Evolutionary conservation across 2,329 filamentous ascomycete species (phyloP).

Genomic region (Colletotrichum kahawae): DNA sequence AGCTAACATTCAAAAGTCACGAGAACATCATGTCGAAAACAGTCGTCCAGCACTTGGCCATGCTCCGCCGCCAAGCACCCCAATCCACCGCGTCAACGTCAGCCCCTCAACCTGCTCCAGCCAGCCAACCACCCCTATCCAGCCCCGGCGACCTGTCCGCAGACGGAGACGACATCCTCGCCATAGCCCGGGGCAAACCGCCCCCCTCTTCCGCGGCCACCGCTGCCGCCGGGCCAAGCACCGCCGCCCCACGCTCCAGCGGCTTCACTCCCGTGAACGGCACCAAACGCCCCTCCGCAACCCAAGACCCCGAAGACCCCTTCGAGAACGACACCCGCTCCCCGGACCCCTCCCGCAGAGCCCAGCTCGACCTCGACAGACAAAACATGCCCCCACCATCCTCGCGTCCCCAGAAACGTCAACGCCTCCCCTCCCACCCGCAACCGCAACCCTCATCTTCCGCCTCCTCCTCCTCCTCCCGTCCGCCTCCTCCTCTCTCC

Average conservation of each 20-base stretch:
- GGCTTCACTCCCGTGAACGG: constrained; percentile 5
- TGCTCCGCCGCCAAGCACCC: not conserved
- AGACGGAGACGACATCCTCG: not conserved
- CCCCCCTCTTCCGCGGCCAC: not conserved
- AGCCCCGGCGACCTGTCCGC: not conserved
- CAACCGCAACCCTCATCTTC: not conserved
- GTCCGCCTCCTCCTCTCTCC: not conserved
- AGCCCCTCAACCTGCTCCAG: not conserved
- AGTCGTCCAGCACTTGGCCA: constrained; percentile 3
- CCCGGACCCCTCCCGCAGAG: constrained; percentile 24
- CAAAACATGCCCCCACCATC: constrained; percentile 23
- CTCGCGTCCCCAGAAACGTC: not conserved
- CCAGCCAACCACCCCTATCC: not conserved
- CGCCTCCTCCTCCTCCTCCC: not conserved
- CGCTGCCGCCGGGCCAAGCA: not conserved
- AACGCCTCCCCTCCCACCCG: not conserved
- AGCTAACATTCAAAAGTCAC: not conserved
- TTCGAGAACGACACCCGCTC: constrained; percentile 26
- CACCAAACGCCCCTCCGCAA: constrained; percentile 4
- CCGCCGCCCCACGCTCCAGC: not conserved
- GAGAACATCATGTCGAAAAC: not conserved
- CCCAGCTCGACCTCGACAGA: constrained; percentile 27
- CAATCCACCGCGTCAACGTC: not conserved
- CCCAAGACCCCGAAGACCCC: constrained; percentile 17
- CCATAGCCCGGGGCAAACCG: not conserved